Conservation (phyloP, 495 filamentous ascomycete species). For the Penicillium silybi region DNA sequence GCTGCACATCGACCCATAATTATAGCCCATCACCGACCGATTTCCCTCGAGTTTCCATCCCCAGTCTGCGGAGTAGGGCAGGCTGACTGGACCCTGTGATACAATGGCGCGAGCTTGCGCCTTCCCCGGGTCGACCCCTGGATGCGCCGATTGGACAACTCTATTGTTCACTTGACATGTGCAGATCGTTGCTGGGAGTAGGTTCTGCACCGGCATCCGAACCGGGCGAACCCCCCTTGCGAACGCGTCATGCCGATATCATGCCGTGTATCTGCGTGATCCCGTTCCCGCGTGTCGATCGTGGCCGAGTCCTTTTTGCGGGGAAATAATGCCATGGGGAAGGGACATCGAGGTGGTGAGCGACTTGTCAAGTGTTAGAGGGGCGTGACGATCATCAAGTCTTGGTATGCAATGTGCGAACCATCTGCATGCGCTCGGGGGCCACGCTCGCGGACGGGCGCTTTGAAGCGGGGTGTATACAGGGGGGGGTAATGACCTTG, state of each 20-base stretch:
- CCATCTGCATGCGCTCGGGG: not conserved
- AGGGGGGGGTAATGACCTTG: too few species aligned
- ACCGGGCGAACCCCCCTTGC: not conserved
- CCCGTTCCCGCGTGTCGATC: slow-evolving; percentile 6
- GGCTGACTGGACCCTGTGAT: slow-evolving; percentile 27
- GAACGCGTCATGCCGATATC: slow-evolving; percentile 15
- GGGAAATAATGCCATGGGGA: slow-evolving; percentile 4
- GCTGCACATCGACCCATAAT: slow-evolving; percentile 7
- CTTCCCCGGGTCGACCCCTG: not conserved
- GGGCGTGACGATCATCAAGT: not conserved
- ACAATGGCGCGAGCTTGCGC: slow-evolving; percentile 6
- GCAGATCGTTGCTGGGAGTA: slow-evolving; percentile 17
- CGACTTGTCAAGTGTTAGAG: not conserved
- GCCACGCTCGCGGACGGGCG: too few species aligned
- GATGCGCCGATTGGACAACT: slow-evolving; percentile 6
- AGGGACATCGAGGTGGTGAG: not conserved
- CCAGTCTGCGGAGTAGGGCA: slow-evolving; percentile 11
- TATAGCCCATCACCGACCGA: not conserved
- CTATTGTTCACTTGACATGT: not conserved
- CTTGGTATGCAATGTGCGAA: not conserved
- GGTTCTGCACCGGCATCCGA: slow-evolving; percentile 3
- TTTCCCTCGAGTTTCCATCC: not conserved
- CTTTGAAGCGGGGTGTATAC: too few species aligned
- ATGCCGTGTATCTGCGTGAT: slow-evolving; percentile 23
- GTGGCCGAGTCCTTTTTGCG: slow-evolving; percentile 1